Conservation (phyloP, 106 monocot genomes). For the Dioscorea zingiberensis region DNA sequence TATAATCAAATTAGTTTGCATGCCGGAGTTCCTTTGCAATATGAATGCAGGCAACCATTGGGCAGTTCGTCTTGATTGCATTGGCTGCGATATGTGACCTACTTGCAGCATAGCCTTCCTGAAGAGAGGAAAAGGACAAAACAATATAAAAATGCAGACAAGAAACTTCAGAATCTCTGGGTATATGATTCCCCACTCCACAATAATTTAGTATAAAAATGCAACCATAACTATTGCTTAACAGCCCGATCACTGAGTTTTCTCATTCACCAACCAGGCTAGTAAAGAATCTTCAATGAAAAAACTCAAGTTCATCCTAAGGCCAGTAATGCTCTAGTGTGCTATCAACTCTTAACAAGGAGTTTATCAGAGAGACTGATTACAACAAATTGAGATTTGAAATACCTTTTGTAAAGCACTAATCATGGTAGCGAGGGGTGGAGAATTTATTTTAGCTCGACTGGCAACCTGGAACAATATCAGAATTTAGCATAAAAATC, state of each 20-base stretch:
- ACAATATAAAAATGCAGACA: too few species aligned
- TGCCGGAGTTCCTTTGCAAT: constrained; percentile 29
- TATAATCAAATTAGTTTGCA: too few species aligned
- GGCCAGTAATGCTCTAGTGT: too few species aligned
- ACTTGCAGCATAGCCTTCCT: constrained; percentile 81
- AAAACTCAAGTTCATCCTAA: too few species aligned
- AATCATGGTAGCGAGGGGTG: constrained; percentile 53
- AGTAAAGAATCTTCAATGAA: too few species aligned
- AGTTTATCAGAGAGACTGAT: background rate
- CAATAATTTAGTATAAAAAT: too few species aligned
- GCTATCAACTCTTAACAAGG: too few species aligned
- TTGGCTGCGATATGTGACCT: constrained; percentile 66
- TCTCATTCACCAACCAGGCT: background rate
- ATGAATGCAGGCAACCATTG: constrained; percentile 54
- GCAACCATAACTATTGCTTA: background rate
- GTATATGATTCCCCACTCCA: too few species aligned
- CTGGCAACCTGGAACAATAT: constrained; percentile 58
- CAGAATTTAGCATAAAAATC: background rate
- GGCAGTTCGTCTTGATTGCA: constrained; percentile 88
- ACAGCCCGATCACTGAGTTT: background rate
- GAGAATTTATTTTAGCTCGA: constrained; percentile 75
- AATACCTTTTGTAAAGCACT: constrained; percentile 49
- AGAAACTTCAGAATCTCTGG: too few species aligned
- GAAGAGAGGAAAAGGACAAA: background rate
- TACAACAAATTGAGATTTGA: too few species aligned